Base-by-base conservation (phyloP, 257 asterid species). In the Solanum pinnatisectum region DNA sequence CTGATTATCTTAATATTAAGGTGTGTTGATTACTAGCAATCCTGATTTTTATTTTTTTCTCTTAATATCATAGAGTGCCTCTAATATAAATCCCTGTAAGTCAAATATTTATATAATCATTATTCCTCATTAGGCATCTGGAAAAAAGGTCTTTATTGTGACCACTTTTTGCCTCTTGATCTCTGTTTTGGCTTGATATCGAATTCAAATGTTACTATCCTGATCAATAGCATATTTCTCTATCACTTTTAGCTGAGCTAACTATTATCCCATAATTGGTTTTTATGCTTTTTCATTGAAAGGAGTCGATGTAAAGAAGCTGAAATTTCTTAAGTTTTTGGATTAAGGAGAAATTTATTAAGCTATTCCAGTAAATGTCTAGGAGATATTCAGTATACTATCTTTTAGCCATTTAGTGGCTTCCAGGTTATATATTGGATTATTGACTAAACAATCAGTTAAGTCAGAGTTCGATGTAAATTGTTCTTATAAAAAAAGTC, bases 1-100 rank as follows among this genome's bases (percentile, higher is more conserved):
- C 95, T 44, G 98, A 95, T 93, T 97, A 97, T 93, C 99, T 97
- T 71, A 96, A 94, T 90, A 86, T 97, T 89, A 97, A 97, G 99
- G 99, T 97, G 88, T 42, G 93, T 87, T 77, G 79, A 83, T 82
- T 6, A 32, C 70, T 49, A 20, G 20, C 70, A 49, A 44, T 81
- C 68, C 49, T 71, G 13, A 10, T 32, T 4, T 18, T 6, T 32
- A 18, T 49, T 49, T 15, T 9, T 16, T 82, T 82, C 68, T 82
- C 30, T 49, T 82, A 79, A 79, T 46, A 81, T 16, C 40, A 30
- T 81, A 81, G 30, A 25, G 40, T 81, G 39, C 65, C 65, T 40
- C 84, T 78, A 15, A 44, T 79, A 5, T 44, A 25, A 79, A 79
- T 79, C 25, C 36, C 37, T 44, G 18, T 16, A 42, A 79, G 84